Evolutionary conservation across 441 rosid genomes (phyloP).

Genomic region (Adansonia madagascariensis): DNA sequence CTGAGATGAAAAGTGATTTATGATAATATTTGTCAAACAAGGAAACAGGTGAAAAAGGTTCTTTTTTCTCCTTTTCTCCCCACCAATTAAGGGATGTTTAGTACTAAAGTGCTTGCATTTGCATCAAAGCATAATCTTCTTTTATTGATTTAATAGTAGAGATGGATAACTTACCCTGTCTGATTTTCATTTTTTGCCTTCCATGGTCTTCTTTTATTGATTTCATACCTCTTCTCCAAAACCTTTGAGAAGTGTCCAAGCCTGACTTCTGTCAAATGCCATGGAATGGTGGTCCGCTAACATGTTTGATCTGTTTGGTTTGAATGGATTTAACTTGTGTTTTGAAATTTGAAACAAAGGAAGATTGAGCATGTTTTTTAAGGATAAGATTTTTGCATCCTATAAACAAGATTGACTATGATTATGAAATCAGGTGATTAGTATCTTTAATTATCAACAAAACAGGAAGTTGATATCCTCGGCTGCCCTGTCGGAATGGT

Average conservation of each 20-base stretch:
- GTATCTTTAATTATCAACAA: not conserved
- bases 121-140: conserved; percentile 3
- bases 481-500: no score
- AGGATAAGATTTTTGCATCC: not conserved
- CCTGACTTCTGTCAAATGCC: not conserved
- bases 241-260: not conserved
- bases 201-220: not conserved
- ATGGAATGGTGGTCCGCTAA: not conserved
- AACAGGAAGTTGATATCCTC: no score
- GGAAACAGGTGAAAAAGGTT: conserved; percentile 13
- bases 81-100: conserved; percentile 17
- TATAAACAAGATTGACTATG: not conserved
- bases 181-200: not conserved
- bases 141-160: not conserved
- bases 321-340: not conserved
- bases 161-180: conserved; percentile 27
- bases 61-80: not conserved
- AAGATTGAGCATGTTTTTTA: not conserved
- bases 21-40: conserved; percentile 10
- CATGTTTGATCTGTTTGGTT: conserved; percentile 32
- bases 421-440: not conserved
- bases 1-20: not conserved
- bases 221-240: not conserved
- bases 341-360: not conserved
- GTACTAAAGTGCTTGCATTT: conserved; percentile 4